Evolutionary conservation across 169 alveolate genomes (phyloP).

Genomic region (Ichthyophthirius multifiliis): DNA sequence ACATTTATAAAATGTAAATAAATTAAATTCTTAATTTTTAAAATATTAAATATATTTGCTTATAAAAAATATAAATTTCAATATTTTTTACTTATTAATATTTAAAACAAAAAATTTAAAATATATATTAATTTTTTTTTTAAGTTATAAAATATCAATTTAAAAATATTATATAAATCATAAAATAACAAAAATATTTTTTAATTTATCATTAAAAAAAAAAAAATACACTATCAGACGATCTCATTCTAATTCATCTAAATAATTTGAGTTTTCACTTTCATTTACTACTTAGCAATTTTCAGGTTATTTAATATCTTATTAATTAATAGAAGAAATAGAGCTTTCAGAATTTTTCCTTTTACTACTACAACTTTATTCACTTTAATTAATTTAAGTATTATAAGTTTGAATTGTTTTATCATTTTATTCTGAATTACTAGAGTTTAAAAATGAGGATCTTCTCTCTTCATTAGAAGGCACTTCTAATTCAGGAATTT

Average conservation of each 20-base stretch:
- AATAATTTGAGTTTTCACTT: background rate
- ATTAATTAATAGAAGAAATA: background rate
- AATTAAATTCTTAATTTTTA: too few relatives aligned
- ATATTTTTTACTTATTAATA: too few relatives aligned
- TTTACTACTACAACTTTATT: background rate
- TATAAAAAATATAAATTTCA: too few relatives aligned
- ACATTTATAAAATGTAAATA: too few relatives aligned
- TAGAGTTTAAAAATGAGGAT: background rate
- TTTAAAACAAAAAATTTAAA: too few relatives aligned
- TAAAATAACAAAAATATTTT: too few relatives aligned
- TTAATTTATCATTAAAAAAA: too few relatives aligned
- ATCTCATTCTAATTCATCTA: constrained; percentile 23
- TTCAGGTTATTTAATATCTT: background rate
- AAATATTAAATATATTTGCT: too few relatives aligned
- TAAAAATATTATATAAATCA: too few relatives aligned
- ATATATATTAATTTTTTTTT: too few relatives aligned
- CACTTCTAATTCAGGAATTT: background rate
- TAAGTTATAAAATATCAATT: too few relatives aligned
- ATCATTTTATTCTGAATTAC: background rate
- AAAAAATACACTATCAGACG: too few relatives aligned
- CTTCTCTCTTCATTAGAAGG: background rate
- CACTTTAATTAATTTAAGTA: background rate
- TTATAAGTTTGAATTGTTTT: background rate
- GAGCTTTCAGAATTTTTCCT: background rate
- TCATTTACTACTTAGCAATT: background rate